phyloP scores from a whole-genome alignment of 1,284 basidiomycete genomes.

The Agaricales sp. region DNA sequence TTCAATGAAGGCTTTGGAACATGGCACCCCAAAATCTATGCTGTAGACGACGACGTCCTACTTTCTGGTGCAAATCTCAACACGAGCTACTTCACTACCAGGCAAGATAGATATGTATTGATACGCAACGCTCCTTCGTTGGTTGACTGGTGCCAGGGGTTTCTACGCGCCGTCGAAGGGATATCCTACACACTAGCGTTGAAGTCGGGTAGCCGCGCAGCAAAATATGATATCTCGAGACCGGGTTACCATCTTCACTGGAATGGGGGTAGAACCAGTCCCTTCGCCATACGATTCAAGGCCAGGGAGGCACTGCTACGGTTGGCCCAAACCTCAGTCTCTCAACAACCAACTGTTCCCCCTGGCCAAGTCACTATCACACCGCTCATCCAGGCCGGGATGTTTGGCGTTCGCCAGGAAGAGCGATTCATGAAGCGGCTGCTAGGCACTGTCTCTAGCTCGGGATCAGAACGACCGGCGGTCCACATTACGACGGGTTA shows the following conservation, averaged over 20 bases:
- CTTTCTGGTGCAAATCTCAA: slow-evolving; percentile 96
- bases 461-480: slow-evolving; percentile 3
- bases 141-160: neutral
- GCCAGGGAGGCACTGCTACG: neutral
- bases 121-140: slow-evolving; percentile 27
- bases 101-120: slow-evolving; percentile 90
- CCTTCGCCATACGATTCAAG: neutral
- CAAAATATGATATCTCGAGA: neutral
- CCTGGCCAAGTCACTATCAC: slow-evolving; percentile 29
- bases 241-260: neutral
- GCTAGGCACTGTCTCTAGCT: slow-evolving; percentile 32
- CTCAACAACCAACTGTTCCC: neutral
- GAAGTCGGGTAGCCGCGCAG: neutral
- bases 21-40: slow-evolving; percentile 97
- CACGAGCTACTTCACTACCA: slow-evolving; percentile 88
- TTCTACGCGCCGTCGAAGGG: neutral
- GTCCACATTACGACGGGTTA: slow-evolving; percentile 85
- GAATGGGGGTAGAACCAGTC: neutral
- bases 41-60: slow-evolving; percentile 85
- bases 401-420: slow-evolving; percentile 77
- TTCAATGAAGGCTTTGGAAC: slow-evolving; percentile 99
- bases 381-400: slow-evolving; percentile 81
- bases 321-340: neutral
- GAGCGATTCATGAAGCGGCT: slow-evolving; percentile 53
- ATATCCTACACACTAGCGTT: neutral